Conservation (phyloP, 2,329 filamentous ascomycete species). For the Lachnellula cervina region DNA sequence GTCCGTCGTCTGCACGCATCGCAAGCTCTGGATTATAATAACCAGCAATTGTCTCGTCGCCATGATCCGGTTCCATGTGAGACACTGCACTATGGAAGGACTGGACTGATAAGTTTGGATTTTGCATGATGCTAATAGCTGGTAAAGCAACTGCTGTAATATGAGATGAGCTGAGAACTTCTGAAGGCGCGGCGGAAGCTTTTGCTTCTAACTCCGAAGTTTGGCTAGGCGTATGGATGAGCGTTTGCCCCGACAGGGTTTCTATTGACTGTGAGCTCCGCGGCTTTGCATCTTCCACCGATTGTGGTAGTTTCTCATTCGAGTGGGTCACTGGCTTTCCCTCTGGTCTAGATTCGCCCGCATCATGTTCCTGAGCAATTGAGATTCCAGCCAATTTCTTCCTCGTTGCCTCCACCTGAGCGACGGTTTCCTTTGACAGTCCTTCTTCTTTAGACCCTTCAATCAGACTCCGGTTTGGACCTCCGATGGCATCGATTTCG, state of each 20-base stretch:
- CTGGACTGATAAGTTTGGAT: not conserved
- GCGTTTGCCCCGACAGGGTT: no score
- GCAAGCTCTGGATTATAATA: not conserved
- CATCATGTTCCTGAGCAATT: not conserved
- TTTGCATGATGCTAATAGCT: not conserved
- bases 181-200: no score
- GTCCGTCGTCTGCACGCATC: not conserved
- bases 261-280: no score
- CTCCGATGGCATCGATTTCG: conserved; percentile 16
- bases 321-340: no score
- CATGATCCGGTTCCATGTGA: not conserved
- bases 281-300: no score
- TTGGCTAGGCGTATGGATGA: no score
- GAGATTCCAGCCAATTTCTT: conserved; percentile 6
- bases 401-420: conserved; percentile 9
- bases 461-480: conserved; percentile 11
- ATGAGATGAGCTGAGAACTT: no score
- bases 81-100: not conserved
- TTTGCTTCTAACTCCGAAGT: no score
- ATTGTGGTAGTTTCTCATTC: no score
- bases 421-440: conserved; percentile 5
- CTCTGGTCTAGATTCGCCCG: no score
- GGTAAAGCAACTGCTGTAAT: no score
- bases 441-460: not conserved
- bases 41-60: not conserved